Evolutionary conservation across 2,329 filamentous ascomycete genomes (phyloP).

Genomic region (Aspergillus luchuensis): DNA sequence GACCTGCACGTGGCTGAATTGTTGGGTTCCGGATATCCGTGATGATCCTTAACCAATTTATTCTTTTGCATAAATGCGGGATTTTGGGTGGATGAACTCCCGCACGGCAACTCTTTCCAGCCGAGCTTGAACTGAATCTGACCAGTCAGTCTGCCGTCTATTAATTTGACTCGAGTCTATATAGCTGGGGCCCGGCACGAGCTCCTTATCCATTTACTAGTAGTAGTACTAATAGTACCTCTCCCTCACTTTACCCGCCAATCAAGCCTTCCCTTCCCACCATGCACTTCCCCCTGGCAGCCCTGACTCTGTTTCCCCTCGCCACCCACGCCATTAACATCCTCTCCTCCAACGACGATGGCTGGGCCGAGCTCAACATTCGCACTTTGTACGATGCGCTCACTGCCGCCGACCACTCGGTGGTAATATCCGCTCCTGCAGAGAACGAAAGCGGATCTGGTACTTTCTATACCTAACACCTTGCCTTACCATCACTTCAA

Average conservation of each 20-base stretch:
- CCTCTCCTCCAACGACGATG: slow-evolving; percentile 70
- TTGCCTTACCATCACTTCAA: no score
- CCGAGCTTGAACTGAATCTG: not conserved
- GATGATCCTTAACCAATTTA: not conserved
- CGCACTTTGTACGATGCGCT: slow-evolving; percentile 62
- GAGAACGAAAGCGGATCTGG: slow-evolving; percentile 66
- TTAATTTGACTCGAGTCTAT: not conserved
- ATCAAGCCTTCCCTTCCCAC: not conserved
- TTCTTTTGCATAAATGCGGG: not conserved
- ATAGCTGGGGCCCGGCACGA: not conserved
- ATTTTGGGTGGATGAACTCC: not conserved
- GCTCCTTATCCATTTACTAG: not conserved
- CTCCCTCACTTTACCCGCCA: not conserved
- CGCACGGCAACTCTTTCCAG: not conserved
- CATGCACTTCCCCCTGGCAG: slow-evolving; percentile 28
- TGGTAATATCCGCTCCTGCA: slow-evolving; percentile 67
- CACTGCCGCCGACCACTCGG: slow-evolving; percentile 58
- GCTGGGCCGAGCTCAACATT: slow-evolving; percentile 71
- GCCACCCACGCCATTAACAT: slow-evolving; percentile 51
- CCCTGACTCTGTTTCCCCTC: slow-evolving; percentile 24
- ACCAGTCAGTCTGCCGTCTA: not conserved
- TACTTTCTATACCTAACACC: slow-evolving; percentile 32
- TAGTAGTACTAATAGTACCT: no score
- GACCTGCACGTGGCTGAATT: not conserved
- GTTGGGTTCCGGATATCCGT: not conserved